Percentiles rank a stretch among this genome's conserved stretches.
These are phyloP conservation scores for Cerrena zonata DNA, from an alignment of 1,284 basidiomycete genomes.

Conservation along the genomic window DNA sequence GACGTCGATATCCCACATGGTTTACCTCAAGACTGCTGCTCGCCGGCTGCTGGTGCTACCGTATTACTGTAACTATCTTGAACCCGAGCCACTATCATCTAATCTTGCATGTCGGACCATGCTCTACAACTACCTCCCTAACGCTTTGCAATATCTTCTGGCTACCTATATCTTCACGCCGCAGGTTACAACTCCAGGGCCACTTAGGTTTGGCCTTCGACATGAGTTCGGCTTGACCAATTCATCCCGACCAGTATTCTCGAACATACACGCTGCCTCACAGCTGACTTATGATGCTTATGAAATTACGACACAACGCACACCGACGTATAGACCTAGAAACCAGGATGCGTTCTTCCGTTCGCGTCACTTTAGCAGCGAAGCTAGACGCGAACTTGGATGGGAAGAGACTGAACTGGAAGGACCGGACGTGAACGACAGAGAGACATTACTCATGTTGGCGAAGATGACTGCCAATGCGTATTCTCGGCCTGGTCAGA, in stretches of 20 bases:
- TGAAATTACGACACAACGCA: constrained; percentile 6
- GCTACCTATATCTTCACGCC: background rate
- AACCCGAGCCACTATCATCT: no score
- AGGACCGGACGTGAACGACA: constrained; percentile 67
- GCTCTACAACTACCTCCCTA: constrained; percentile 3
- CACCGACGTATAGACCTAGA: constrained; percentile 29
- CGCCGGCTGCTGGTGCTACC: no score
- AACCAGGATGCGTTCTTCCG: constrained; percentile 42
- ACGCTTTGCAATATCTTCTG: constrained; percentile 7
- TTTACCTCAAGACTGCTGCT: no score
- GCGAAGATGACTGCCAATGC: constrained; percentile 97
- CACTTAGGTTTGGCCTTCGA: constrained; percentile 1
- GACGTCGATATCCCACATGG: no score
- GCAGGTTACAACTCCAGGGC: background rate
- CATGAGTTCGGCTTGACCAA: constrained; percentile 8
- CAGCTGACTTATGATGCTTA: constrained; percentile 2
- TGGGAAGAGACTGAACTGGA: constrained; percentile 60
- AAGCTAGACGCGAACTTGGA: constrained; percentile 25
- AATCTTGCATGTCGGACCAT: no score
- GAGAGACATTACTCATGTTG: constrained; percentile 75
- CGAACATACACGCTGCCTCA: constrained; percentile 11
- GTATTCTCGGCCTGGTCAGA: constrained; percentile 43
- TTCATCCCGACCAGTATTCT: constrained; percentile 18
- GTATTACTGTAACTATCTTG: no score
- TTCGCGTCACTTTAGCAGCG: constrained; percentile 34